These are phyloP conservation scores for Leptomonas seymouri DNA, from an alignment of 208 protist genomes.

Conservation along the genomic window DNA sequence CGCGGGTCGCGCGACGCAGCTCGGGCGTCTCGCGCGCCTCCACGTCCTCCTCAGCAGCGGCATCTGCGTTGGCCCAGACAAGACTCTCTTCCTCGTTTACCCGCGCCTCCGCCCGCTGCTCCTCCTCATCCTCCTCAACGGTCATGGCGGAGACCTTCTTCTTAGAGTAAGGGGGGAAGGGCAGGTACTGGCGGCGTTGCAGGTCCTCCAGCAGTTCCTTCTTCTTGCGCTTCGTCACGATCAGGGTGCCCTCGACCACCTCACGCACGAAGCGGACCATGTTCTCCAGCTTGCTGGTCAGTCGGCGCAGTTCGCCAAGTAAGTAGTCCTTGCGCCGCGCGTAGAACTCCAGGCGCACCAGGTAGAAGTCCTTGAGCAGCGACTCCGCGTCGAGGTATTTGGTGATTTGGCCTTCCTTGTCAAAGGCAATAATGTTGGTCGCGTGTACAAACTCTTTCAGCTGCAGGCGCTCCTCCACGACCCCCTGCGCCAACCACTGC, in stretches of 20 bases:
- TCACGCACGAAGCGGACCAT: conserved; percentile 98
- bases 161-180: conserved; percentile 85
- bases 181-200: conserved; percentile 80
- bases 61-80: conserved; percentile 24
- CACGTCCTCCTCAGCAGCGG: conserved; percentile 20
- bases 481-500: conserved; percentile 71
- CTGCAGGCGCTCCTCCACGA: conserved; percentile 94
- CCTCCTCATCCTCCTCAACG: conserved; percentile 64
- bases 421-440: conserved; percentile 99
- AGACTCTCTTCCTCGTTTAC: conserved; percentile 33
- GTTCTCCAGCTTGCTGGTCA: conserved; percentile 95
- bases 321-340: conserved; percentile 96
- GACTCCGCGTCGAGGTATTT: conserved; percentile 94
- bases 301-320: conserved; percentile 79
- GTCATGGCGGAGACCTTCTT: conserved; percentile 84
- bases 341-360: conserved; percentile 97
- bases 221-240: conserved; percentile 94
- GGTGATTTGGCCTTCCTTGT: conserved; percentile 94
- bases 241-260: conserved; percentile 95
- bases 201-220: conserved; percentile 95
- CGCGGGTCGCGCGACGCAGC: conserved; percentile 63
- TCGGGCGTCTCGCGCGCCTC: conserved; percentile 53
- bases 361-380: conserved; percentile 98
- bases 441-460: conserved; percentile 88
- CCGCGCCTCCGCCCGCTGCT: not conserved